Evolutionary conservation across 2,329 filamentous ascomycete genomes (phyloP).

Genomic region (Stylonectria norvegica): DNA sequence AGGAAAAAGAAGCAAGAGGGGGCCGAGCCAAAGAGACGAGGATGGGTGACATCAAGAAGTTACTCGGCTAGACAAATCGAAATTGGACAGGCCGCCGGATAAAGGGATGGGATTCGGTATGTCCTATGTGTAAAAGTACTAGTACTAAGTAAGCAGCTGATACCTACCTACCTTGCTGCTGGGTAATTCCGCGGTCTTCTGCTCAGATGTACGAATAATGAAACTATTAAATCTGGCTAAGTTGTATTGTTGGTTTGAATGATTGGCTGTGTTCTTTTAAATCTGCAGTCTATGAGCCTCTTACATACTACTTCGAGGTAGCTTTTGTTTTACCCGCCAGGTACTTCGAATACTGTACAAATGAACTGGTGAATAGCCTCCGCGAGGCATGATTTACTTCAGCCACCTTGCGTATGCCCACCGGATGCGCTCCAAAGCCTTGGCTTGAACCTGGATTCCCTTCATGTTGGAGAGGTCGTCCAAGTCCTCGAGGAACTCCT

Average conservation of each 20-base stretch:
- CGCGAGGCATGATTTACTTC: slow-evolving; percentile 24
- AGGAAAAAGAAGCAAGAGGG: slow-evolving; percentile 56
- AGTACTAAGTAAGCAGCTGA: too few relatives aligned
- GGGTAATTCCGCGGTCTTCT: too few relatives aligned
- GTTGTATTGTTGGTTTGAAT: background rate
- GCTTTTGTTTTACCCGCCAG: slow-evolving; percentile 10
- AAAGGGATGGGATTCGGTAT: too few relatives aligned
- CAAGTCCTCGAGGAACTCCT: slow-evolving; percentile 85
- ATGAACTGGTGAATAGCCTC: slow-evolving; percentile 2
- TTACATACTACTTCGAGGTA: slow-evolving; percentile 9
- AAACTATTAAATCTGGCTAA: slow-evolving; percentile 6
- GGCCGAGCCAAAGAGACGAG: slow-evolving; percentile 56
- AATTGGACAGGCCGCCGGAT: too few relatives aligned
- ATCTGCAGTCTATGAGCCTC: slow-evolving; percentile 18
- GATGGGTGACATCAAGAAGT: slow-evolving; percentile 52
- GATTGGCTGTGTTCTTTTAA: slow-evolving; percentile 1
- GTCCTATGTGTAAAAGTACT: too few relatives aligned
- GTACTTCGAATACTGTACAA: slow-evolving; percentile 16
- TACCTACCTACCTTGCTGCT: too few relatives aligned
- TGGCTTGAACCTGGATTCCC: slow-evolving; percentile 73
- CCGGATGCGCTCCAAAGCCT: slow-evolving; percentile 76
- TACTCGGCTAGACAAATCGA: slow-evolving; percentile 34
- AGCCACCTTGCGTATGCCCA: slow-evolving; percentile 88
- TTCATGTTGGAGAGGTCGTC: slow-evolving; percentile 81
- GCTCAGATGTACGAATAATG: background rate